Conservation (phyloP, 2,329 filamentous ascomycete species). For the Colletotrichum phormii region DNA sequence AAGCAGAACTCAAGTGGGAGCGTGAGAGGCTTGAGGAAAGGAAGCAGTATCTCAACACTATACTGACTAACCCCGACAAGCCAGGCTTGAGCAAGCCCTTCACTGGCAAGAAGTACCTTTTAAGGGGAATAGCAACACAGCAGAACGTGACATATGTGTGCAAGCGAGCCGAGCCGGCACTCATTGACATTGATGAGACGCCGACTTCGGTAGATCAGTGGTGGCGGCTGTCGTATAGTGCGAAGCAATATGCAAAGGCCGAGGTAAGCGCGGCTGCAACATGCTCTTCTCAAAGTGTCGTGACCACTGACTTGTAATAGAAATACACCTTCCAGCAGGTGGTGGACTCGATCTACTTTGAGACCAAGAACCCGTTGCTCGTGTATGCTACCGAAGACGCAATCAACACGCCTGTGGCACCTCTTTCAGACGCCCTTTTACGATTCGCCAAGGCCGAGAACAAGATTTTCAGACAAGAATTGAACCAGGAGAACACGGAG, state of each 20-base stretch:
- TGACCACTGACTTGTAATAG: conserved; percentile 47
- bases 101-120: conserved; percentile 58
- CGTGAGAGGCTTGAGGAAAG: conserved; percentile 47
- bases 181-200: conserved; percentile 55
- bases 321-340: conserved; percentile 60
- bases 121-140: conserved; percentile 63
- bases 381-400: conserved; percentile 67
- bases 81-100: conserved; percentile 50
- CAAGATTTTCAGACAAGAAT: conserved; percentile 62
- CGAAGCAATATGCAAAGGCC: conserved; percentile 55
- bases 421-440: conserved; percentile 54
- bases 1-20: conserved; percentile 45
- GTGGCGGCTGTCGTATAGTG: conserved; percentile 63
- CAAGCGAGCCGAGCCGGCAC: conserved; percentile 52
- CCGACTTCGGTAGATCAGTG: conserved; percentile 58
- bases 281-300: not conserved
- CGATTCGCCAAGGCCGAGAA: conserved; percentile 65
- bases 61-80: conserved; percentile 54
- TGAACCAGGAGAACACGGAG: conserved; percentile 51
- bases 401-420: conserved; percentile 47
- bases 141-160: conserved; percentile 63
- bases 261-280: conserved; percentile 54
- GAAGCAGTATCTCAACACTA: conserved; percentile 51
- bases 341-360: conserved; percentile 58
- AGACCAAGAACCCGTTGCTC: conserved; percentile 60